Percentiles rank a stretch among this genome's conserved stretches.
Evolutionary conservation across 148 eudicot species (phyloP).

Genomic region (Silene uniflora): DNA sequence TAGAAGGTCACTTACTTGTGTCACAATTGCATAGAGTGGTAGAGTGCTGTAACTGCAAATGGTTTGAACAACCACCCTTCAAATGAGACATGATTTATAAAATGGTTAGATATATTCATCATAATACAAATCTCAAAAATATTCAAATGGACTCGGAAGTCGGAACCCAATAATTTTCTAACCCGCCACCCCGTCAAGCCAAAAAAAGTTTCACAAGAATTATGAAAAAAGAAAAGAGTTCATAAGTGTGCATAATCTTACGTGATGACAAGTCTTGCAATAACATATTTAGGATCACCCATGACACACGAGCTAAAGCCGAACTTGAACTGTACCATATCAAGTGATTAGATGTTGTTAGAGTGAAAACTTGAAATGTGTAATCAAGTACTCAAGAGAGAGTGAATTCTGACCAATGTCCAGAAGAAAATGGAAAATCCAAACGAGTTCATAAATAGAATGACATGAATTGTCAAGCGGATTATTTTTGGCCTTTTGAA

Average conservation of each 20-base stretch:
- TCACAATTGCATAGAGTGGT: slow-evolving; percentile 62
- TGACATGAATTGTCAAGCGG: slow-evolving; percentile 23
- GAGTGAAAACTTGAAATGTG: neutral
- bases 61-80: slow-evolving; percentile 47
- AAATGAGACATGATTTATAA: neutral
- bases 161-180: too few species aligned
- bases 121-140: too few species aligned
- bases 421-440: slow-evolving; percentile 33
- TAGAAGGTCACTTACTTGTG: slow-evolving; percentile 37
- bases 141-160: too few species aligned
- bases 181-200: too few species aligned
- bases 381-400: neutral
- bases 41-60: slow-evolving; percentile 63
- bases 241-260: slow-evolving; percentile 8
- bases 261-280: slow-evolving; percentile 47
- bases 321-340: slow-evolving; percentile 35
- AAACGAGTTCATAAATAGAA: slow-evolving; percentile 33
- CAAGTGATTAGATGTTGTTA: neutral
- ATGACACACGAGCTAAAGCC: slow-evolving; percentile 51
- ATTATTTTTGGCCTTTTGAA: slow-evolving; percentile 27
- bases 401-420: slow-evolving; percentile 16
- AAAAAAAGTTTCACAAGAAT: neutral
- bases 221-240: neutral
- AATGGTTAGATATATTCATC: too few species aligned
- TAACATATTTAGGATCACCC: slow-evolving; percentile 38